Evolutionary conservation across 2,329 filamentous ascomycete genomes (phyloP), one percentile per base, ranked within the genome.

Genomic region (Drechslera avenae): DNA sequence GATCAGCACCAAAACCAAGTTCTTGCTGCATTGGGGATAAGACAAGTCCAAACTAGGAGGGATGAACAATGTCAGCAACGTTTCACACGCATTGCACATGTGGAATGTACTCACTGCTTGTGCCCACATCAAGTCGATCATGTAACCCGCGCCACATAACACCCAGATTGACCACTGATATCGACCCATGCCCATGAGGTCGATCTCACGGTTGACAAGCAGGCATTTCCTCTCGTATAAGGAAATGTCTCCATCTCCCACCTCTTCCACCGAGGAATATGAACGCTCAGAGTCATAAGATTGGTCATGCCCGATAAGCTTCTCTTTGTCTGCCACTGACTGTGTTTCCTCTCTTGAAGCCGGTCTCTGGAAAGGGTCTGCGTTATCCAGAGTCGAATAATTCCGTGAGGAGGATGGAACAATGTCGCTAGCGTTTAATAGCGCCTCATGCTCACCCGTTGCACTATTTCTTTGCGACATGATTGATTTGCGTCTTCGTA

Each of bases 111-210:
- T 28, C 9, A 28, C 26, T 28, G 79, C 82, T 56, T 84, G 82
- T 3, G 82, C 81, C 80, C 81, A 85, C 39, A 83, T 72, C 18
- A 84, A 67, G 56, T 85, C 83, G 31, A 85, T 73, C 33, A 83
- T 67, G 59, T 83, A 83, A 1, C 81, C 81, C 30, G 82, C 79
- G 30, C 81, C 81, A 54, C 81, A 83, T 0, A 83, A 67, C 3
- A 67, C 60, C 80, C 79, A 83, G 39, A 80, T 71, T 56, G 73
- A 79, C 78, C 78, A 81, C 57, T 83, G 80, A 52, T 82, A 83
- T 45, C 67, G 69, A 3, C 80, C 80, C 78, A 83, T 81, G 32
- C 81, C 80, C 54, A 80, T 77, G 31, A 63, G 56, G 47, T 83
- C 79, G 50, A 83, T 79, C 63, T 82, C 80, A 9, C 69, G 69